Conservation (phyloP, 2,329 filamentous ascomycete species). For the Scedosporium aurantiacum region DNA sequence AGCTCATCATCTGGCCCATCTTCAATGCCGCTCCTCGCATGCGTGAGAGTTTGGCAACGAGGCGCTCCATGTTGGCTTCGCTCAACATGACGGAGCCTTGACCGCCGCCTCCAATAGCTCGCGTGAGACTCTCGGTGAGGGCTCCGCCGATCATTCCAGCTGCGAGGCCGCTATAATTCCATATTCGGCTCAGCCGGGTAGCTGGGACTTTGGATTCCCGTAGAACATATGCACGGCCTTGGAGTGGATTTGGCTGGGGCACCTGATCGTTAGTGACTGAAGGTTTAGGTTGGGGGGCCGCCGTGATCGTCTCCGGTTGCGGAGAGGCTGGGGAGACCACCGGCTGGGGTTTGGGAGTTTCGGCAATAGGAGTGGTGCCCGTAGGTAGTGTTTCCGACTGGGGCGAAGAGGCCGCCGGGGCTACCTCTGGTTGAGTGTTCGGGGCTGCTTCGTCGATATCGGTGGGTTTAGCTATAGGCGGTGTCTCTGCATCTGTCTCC, state of each 20-base stretch:
- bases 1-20: conserved; percentile 94
- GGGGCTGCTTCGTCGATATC: not conserved
- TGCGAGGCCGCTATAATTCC: conserved; percentile 89
- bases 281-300: not conserved
- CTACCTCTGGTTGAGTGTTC: not conserved
- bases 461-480: not conserved
- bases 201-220: conserved; percentile 85
- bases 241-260: not conserved
- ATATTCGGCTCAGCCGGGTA: conserved; percentile 73
- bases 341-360: not conserved
- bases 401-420: no score
- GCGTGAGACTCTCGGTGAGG: conserved; percentile 71
- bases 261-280: not conserved
- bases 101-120: conserved; percentile 58
- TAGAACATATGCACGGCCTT: conserved; percentile 49
- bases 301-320: not conserved
- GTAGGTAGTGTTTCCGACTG: not conserved
- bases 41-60: conserved; percentile 83
- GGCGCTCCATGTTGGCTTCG: conserved; percentile 79
- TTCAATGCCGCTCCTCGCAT: conserved; percentile 98
- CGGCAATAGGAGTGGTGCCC: not conserved
- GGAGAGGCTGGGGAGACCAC: not conserved
- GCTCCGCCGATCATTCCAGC: conserved; percentile 94
- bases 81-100: conserved; percentile 75
- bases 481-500: not conserved